Percentiles rank a stretch among this genome's conserved stretches.
These are phyloP conservation scores for Hansenula lynferdii DNA, from an alignment of 1,139 yeast species.

Conservation along the genomic window DNA sequence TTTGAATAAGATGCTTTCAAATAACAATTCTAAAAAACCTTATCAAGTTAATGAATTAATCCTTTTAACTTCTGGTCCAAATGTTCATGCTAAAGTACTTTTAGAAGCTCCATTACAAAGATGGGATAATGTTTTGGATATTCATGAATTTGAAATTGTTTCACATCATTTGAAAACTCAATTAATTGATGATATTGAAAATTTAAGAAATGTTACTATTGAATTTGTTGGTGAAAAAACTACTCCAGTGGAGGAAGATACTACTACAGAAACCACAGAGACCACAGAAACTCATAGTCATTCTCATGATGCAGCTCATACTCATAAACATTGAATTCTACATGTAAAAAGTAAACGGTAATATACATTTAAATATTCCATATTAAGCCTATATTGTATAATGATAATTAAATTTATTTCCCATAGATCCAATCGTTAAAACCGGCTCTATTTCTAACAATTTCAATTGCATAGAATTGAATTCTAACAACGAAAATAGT, in stretches of 20 bases:
- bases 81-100: slow-evolving; percentile 36
- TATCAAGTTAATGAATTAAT: slow-evolving; percentile 42
- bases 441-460: slow-evolving; percentile 87
- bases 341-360: background rate
- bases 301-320: slow-evolving; percentile 21
- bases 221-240: slow-evolving; percentile 30
- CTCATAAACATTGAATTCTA: slow-evolving; percentile 17
- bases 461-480: slow-evolving; percentile 93
- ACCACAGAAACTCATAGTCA: slow-evolving; percentile 18
- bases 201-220: slow-evolving; percentile 27
- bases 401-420: no score
- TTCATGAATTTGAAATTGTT: slow-evolving; percentile 42
- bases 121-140: slow-evolving; percentile 38
- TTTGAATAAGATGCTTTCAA: slow-evolving; percentile 29
- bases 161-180: slow-evolving; percentile 27
- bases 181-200: slow-evolving; percentile 21
- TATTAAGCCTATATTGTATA: no score
- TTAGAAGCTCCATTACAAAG: slow-evolving; percentile 37
- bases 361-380: background rate
- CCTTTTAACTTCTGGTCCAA: slow-evolving; percentile 71
- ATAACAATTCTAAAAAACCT: slow-evolving; percentile 32
- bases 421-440: slow-evolving; percentile 83
- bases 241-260: slow-evolving; percentile 18
- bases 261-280: slow-evolving; percentile 10
- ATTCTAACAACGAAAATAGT: slow-evolving; percentile 90